Conservation (phyloP, 139 green algal species). For the Chlamydomonas incerta region DNA sequence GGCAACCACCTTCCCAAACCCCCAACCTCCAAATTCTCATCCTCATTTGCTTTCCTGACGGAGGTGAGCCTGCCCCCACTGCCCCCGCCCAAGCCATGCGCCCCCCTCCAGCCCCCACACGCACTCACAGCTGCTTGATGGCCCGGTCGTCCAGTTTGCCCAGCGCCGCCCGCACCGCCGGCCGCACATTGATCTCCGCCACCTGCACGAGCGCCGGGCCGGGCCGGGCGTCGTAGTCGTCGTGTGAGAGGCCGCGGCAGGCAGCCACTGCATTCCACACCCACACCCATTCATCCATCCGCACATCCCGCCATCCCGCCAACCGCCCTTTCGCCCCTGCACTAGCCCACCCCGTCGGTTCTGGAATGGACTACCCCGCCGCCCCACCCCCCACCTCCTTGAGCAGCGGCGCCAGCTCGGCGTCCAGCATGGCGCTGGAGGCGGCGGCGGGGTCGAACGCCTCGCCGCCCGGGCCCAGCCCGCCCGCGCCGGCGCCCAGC, state of each 20-base stretch:
- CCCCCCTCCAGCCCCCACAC: too few species aligned
- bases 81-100: too few species aligned
- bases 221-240: too few species aligned
- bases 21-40: neutral
- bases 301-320: neutral
- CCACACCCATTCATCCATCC: neutral
- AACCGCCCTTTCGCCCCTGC: too few species aligned
- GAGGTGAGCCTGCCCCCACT: too few species aligned
- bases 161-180: conserved; percentile 25
- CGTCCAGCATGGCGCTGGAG: neutral
- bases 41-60: too few species aligned
- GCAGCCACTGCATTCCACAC: neutral
- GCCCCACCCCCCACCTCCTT: neutral
- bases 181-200: conserved; percentile 29
- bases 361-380: neutral
- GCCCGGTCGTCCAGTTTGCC: conserved; percentile 29
- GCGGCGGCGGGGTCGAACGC: conserved; percentile 18
- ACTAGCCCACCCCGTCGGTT: neutral
- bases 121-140: conserved; percentile 37
- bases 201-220: conserved; percentile 16
- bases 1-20: neutral
- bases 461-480: neutral
- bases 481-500: neutral
- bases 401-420: conserved; percentile 25
- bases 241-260: too few species aligned